Conservation (phyloP, 306 rosid species). For the Sphenostylis stenocarpa region DNA sequence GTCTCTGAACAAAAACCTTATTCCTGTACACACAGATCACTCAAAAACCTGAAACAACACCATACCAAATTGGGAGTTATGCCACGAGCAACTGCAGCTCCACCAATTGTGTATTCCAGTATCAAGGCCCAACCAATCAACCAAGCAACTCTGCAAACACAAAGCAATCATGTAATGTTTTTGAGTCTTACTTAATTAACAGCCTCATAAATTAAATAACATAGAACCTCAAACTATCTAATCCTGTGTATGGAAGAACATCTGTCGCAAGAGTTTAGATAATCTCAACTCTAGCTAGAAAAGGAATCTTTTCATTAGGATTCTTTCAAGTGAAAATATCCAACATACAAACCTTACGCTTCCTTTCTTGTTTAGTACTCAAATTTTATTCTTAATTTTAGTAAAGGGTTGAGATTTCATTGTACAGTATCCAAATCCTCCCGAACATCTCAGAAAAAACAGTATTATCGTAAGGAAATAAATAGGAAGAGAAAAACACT, state of each 20-base stretch:
- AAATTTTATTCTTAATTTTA: too few relatives aligned
- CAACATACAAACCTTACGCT: too few relatives aligned
- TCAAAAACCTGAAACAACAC: neutral
- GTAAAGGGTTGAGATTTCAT: too few relatives aligned
- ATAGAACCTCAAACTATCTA: neutral
- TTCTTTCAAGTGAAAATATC: too few relatives aligned
- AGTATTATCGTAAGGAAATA: neutral
- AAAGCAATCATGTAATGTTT: neutral
- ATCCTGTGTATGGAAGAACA: neutral
- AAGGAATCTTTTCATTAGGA: too few relatives aligned
- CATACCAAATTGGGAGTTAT: conserved; percentile 90
- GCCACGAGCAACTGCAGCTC: conserved; percentile 94
- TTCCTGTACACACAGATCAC: neutral
- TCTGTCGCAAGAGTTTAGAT: neutral
- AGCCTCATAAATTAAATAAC: neutral
- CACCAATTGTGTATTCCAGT: conserved; percentile 86
- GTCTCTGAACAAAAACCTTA: neutral
- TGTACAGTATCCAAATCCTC: neutral
- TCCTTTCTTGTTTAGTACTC: too few relatives aligned
- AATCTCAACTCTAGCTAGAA: too few relatives aligned
- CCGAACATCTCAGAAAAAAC: neutral
- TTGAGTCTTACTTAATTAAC: neutral
- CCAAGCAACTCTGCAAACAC: conserved; percentile 79
- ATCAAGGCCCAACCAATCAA: conserved; percentile 92
- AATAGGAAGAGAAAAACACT: neutral